These are phyloP conservation scores for Exserohilum turcica DNA, from an alignment of 2,329 filamentous ascomycete species.

Conservation along the genomic window DNA sequence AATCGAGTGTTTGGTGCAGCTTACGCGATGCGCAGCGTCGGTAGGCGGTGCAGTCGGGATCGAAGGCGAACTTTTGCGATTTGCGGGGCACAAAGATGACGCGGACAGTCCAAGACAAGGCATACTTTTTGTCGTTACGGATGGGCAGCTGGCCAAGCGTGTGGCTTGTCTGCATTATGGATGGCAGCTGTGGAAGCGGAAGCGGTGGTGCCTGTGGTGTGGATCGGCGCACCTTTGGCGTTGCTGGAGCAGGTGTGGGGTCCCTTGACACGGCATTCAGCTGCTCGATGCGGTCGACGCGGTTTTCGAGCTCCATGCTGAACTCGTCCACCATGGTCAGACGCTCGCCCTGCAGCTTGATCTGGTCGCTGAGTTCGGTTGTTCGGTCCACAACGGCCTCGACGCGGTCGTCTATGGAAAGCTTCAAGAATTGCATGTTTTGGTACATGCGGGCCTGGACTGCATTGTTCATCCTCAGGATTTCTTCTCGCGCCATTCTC, in stretches of 20 bases:
- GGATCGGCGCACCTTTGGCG: constrained; percentile 31
- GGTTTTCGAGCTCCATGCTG: constrained; percentile 48
- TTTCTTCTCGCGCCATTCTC: constrained; percentile 41
- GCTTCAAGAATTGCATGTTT: constrained; percentile 47
- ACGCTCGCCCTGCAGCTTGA: constrained; percentile 44
- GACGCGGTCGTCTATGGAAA: constrained; percentile 48
- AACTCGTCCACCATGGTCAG: constrained; percentile 48
- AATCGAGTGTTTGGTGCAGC: constrained; percentile 46
- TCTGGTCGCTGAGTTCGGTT: constrained; percentile 45
- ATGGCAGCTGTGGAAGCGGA: constrained; percentile 37
- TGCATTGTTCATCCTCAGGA: constrained; percentile 39
- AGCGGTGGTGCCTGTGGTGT: constrained; percentile 30
- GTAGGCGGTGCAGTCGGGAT: constrained; percentile 47
- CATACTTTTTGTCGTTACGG: constrained; percentile 46
- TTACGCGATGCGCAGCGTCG: constrained; percentile 47
- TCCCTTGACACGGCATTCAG: constrained; percentile 32
- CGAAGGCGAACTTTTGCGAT: constrained; percentile 45
- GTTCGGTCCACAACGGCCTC: constrained; percentile 50
- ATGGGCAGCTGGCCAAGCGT: constrained; percentile 43
- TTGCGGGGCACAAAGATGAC: constrained; percentile 48
- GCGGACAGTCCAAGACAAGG: constrained; percentile 45
- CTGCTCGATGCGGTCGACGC: constrained; percentile 45
- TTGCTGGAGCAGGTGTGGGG: constrained; percentile 37
- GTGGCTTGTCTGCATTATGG: constrained; percentile 37
- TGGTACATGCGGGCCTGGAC: constrained; percentile 46